These are phyloP conservation scores for Cicer arietinum DNA, from an alignment of 306 rosid species.

Conservation along the genomic window DNA sequence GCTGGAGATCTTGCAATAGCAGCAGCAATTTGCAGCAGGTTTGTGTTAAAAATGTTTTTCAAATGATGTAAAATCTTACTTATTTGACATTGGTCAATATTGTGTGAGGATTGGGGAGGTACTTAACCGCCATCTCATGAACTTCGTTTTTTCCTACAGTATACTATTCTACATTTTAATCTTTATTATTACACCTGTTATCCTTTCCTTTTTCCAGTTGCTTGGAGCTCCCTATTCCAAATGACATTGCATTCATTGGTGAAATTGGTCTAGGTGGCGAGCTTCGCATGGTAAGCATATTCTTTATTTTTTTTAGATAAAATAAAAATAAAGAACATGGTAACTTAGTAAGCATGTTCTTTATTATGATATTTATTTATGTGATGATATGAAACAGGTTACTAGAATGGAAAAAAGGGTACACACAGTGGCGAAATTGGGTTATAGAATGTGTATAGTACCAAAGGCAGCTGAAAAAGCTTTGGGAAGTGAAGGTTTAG, in stretches of 20 bases:
- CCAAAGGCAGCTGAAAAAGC: constrained; percentile 74
- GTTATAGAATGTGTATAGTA: constrained; percentile 76
- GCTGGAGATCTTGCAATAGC: constrained; percentile 98
- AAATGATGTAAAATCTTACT: constrained; percentile 13
- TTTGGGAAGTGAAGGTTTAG: constrained; percentile 51
- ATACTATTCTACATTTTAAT: constrained; percentile 2
- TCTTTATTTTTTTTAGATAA: neutral
- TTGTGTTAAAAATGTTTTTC: constrained; percentile 10
- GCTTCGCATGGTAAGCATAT: constrained; percentile 77
- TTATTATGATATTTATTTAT: constrained; percentile 4
- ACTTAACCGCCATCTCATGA: neutral
- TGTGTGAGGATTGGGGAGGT: constrained; percentile 9
- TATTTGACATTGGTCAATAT: constrained; percentile 1
- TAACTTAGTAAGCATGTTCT: constrained; percentile 50
- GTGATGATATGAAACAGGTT: constrained; percentile 55
- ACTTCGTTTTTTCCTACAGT: neutral
- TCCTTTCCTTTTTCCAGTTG: constrained; percentile 55
- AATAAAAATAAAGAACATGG: no score
- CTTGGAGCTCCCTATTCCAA: constrained; percentile 87
- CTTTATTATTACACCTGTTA: constrained; percentile 2
- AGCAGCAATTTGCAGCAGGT: constrained; percentile 98
- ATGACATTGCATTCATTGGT: constrained; percentile 82
- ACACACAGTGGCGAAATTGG: constrained; percentile 73
- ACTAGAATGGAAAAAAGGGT: constrained; percentile 84
- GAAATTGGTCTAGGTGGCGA: constrained; percentile 95